Base-by-base conservation (phyloP, 768 basidiomycete species). In the Psilocybe azurescens region DNA sequence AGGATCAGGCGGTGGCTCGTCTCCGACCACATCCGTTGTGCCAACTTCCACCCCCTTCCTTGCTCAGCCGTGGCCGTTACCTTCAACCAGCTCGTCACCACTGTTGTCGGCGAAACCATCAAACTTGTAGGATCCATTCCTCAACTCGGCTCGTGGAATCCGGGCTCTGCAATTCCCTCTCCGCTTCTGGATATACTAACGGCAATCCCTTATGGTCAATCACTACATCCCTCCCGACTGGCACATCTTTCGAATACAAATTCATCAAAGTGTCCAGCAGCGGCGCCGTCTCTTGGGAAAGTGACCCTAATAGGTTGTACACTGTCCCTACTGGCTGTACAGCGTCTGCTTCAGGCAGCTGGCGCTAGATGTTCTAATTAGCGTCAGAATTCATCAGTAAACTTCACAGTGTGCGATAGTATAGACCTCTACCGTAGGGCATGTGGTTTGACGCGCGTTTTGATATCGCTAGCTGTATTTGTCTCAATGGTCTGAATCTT, bases 241-340 rank as follows among this genome's bases (percentile, higher is more conserved):
- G 56, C 32, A 50, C 56, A 20, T 33, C 46, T 5, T 58, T 58
- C 56, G 4, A 33, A 29, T 58, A 58, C 48, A 58, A 58, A 18
- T 58, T 58, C 56, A 49, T 58, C 46, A 58, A 58, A 33, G 56
- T 58, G 7, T 58, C 56, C 30, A 58, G 56, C 56, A 58, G 56
- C 24, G 56, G 56, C 11, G 46, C 56, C 5, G 56, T 58, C n/a
- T 38, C 56, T 20, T 58, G 56, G 56, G 56, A 58, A 46, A 58
- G 56, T 16, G 56, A 58, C 33, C 56, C 56, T 14, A 58, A 58
- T 30, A 58, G 56, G 56, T 51, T 47, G 8, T 58, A 33, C 33
- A 58, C 47, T 14, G 56, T 58, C 20, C 56, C 56, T 16, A 13
- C 32, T 18, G 20, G 47, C 14, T 58, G 56, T 32, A 24, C 32